These are phyloP conservation scores for Tribonema minus DNA, from an alignment of 108 stramenopile species.

Conservation along the genomic window DNA sequence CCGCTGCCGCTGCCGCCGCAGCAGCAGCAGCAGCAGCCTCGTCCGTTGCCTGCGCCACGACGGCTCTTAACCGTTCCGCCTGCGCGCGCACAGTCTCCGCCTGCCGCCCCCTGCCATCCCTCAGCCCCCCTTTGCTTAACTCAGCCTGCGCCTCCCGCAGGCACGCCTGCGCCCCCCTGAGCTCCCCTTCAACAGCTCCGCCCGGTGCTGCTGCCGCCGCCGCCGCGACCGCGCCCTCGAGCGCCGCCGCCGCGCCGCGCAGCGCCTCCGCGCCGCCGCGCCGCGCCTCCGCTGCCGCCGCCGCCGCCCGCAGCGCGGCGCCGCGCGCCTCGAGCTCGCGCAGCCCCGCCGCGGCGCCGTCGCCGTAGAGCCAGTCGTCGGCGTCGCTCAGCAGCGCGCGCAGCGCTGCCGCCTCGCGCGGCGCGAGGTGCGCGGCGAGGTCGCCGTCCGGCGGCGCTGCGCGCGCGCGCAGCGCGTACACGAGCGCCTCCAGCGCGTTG, in stretches of 20 bases:
- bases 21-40: too few species aligned
- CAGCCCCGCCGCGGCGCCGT: background rate
- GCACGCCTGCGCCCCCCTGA: background rate
- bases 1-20: too few species aligned
- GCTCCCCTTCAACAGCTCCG: background rate
- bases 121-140: too few species aligned
- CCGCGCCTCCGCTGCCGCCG: background rate
- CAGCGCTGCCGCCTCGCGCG: background rate
- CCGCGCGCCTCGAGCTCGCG: background rate
- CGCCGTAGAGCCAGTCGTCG: conserved; percentile 8
- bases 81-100: too few species aligned
- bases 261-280: background rate
- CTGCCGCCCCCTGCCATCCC: too few species aligned
- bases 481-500: conserved; percentile 16
- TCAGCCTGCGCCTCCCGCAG: background rate
- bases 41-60: too few species aligned
- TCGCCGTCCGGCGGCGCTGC: conserved; percentile 4
- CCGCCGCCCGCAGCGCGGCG: background rate
- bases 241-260: background rate
- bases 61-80: too few species aligned
- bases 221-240: background rate
- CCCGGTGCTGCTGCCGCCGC: background rate
- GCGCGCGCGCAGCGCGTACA: conserved; percentile 9
- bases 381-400: background rate
- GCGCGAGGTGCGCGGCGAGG: background rate